Conservation (phyloP, 495 filamentous ascomycete genomes). For the Podospora fimiseda region DNA sequence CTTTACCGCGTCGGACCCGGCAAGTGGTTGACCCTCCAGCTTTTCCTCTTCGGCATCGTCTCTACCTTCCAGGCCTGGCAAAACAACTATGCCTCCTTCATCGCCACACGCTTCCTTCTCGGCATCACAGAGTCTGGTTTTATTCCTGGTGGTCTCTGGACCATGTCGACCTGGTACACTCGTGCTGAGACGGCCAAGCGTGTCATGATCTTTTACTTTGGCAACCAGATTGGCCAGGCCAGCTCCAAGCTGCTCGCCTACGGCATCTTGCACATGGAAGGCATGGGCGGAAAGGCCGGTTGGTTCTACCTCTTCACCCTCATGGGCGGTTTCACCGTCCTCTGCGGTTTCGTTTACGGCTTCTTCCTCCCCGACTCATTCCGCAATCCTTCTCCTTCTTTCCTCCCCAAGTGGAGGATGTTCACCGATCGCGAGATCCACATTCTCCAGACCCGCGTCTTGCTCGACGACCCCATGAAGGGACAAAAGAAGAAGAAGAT, state of each 20-base stretch:
- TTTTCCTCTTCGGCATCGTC: slow-evolving; percentile 52
- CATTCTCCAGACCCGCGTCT: slow-evolving; percentile 32
- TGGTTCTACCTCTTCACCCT: slow-evolving; percentile 58
- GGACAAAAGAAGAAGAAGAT: slow-evolving; percentile 27
- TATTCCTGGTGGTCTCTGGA: slow-evolving; percentile 55
- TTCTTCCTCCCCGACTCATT: slow-evolving; percentile 48
- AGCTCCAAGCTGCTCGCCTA: slow-evolving; percentile 34
- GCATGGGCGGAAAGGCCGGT: slow-evolving; percentile 42
- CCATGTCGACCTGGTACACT: slow-evolving; percentile 58
- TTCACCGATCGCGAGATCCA: slow-evolving; percentile 33
- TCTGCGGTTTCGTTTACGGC: slow-evolving; percentile 44
- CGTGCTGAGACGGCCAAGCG: slow-evolving; percentile 50
- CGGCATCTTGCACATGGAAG: slow-evolving; percentile 36
- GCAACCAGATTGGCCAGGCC: slow-evolving; percentile 46
- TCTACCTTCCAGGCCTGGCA: slow-evolving; percentile 55
- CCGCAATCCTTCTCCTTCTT: slow-evolving; percentile 40
- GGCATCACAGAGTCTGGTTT: slow-evolving; percentile 51
- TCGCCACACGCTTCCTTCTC: slow-evolving; percentile 48
- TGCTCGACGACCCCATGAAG: slow-evolving; percentile 36
- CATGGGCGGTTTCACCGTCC: slow-evolving; percentile 50
- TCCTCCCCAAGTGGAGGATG: slow-evolving; percentile 31
- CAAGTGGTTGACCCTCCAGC: slow-evolving; percentile 53
- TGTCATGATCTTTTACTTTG: slow-evolving; percentile 52
- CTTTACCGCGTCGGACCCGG: slow-evolving; percentile 51
- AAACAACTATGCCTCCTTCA: slow-evolving; percentile 40